Percentiles rank a stretch among this genome's conserved stretches.
Evolutionary conservation across 306 rosid species (phyloP).

Genomic region (Gastrolobium bilobum): DNA sequence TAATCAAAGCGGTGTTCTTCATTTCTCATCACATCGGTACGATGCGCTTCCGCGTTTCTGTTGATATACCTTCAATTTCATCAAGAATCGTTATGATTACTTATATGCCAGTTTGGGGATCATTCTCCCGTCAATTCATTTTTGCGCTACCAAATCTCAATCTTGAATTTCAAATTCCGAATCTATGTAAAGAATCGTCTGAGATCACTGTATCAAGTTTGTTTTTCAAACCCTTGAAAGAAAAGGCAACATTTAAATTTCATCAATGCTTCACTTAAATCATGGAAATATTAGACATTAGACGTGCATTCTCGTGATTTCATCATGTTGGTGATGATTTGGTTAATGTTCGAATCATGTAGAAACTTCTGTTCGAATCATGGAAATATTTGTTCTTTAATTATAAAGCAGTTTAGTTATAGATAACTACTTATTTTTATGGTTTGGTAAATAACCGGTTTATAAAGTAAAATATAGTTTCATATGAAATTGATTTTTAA

Average conservation of each 20-base stretch:
- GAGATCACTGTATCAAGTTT: neutral
- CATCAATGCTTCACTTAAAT: constrained; percentile 21
- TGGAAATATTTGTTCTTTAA: no score
- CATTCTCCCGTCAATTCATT: constrained; percentile 23
- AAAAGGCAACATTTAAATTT: neutral
- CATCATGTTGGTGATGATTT: neutral
- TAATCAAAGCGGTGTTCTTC: no score
- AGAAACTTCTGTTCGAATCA: neutral
- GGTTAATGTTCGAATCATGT: neutral
- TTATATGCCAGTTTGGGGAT: neutral
- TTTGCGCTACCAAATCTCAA: neutral
- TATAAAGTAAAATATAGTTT: no score
- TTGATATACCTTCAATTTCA: no score
- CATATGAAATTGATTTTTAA: no score
- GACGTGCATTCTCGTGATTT: constrained; percentile 13
- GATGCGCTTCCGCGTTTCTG: no score
- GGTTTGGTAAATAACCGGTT: no score
- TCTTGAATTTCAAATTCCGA: neutral
- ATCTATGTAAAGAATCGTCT: neutral
- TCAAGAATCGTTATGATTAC: constrained; percentile 5
- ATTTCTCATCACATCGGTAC: no score
- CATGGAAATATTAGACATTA: neutral
- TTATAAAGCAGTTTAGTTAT: no score
- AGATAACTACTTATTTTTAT: no score
- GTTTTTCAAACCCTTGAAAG: neutral